Percentiles rank a stretch among this genome's conserved stretches.
phyloP scores from a whole-genome alignment of 2,329 filamentous ascomycete genomes.

The Ceratocystis eucalypticola region DNA sequence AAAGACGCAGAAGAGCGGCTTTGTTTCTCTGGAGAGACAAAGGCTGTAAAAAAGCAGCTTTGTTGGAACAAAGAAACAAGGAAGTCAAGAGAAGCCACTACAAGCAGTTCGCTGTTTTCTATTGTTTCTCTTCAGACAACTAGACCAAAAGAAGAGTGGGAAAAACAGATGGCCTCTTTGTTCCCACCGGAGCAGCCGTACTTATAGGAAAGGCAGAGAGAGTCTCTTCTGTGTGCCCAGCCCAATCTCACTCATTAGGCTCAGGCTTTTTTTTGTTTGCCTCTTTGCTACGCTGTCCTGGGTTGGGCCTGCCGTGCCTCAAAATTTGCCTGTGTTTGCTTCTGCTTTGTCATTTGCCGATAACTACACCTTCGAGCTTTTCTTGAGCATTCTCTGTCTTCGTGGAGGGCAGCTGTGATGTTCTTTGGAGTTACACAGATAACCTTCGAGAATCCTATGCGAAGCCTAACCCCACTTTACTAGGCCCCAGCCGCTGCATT shows the following conservation, averaged over 20 bases:
- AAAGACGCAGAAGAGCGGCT: background rate
- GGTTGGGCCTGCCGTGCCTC: no score
- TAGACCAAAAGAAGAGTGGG: background rate
- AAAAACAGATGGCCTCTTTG: background rate
- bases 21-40: background rate
- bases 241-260: background rate
- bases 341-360: background rate
- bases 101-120: background rate
- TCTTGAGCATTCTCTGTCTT: background rate
- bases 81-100: background rate
- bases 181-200: background rate
- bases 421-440: slow-evolving; percentile 1
- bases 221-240: background rate
- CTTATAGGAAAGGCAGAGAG: background rate
- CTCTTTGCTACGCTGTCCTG: no score
- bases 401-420: background rate
- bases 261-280: no score
- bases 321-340: background rate
- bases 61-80: background rate
- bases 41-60: background rate
- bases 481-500: no score
- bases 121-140: background rate
- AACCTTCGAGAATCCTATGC: background rate
- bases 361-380: background rate
- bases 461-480: background rate